These are phyloP conservation scores for Aspergillus bridgeri DNA, from an alignment of 495 filamentous ascomycete genomes.

Conservation along the genomic window DNA sequence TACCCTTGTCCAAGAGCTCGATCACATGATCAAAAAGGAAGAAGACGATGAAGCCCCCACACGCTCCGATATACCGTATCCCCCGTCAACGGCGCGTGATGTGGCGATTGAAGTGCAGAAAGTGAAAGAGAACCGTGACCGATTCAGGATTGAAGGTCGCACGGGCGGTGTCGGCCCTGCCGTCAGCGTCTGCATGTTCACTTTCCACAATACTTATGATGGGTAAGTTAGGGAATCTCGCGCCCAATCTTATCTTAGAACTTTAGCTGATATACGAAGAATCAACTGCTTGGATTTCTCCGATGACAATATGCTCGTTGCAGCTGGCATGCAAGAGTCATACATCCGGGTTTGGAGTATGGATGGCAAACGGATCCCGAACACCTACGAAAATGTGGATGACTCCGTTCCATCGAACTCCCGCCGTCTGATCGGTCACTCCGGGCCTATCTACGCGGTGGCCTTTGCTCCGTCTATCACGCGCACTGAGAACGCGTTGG, in stretches of 20 bases:
- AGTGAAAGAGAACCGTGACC: constrained; percentile 88
- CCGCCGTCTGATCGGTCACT: constrained; percentile 86
- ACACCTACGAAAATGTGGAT: constrained; percentile 42
- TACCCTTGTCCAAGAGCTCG: constrained; percentile 72
- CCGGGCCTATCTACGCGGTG: constrained; percentile 83
- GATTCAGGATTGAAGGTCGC: constrained; percentile 76
- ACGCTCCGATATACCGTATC: constrained; percentile 74
- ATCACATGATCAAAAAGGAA: constrained; percentile 85
- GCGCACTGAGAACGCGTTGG: constrained; percentile 43
- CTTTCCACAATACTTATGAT: constrained; percentile 93
- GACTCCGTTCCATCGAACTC: constrained; percentile 52
- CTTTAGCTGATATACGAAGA: constrained; percentile 45
- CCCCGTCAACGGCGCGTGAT: constrained; percentile 80
- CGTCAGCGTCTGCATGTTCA: constrained; percentile 90
- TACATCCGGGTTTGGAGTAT: constrained; percentile 93
- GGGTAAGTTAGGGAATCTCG: constrained; percentile 53
- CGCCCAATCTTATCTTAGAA: not conserved
- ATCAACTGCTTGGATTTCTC: constrained; percentile 92
- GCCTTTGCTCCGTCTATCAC: constrained; percentile 78
- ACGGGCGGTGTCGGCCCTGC: constrained; percentile 77
- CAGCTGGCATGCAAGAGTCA: constrained; percentile 84
- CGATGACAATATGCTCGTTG: constrained; percentile 77
- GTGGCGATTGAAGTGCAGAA: constrained; percentile 91
- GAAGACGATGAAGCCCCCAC: constrained; percentile 78
- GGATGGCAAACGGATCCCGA: constrained; percentile 64